These are phyloP conservation scores for Fusarium mundagurra DNA, from an alignment of 2,329 filamentous ascomycete genomes.

Conservation along the genomic window DNA sequence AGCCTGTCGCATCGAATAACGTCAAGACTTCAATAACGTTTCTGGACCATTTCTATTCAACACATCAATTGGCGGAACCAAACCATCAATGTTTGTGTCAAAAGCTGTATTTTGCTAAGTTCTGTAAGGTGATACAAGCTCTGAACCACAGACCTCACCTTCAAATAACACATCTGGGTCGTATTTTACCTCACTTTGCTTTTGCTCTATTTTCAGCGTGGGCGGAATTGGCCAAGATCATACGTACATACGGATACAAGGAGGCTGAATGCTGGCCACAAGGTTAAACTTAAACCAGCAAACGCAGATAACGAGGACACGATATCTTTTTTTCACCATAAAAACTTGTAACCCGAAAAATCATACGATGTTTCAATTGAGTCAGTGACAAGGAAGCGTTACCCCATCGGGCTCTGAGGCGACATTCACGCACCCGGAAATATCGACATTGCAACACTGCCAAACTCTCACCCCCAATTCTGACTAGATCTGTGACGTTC, in stretches of 20 bases:
- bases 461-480: neutral
- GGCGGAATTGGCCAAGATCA: neutral
- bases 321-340: neutral
- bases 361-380: neutral
- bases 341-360: neutral
- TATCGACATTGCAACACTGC: neutral
- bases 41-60: neutral
- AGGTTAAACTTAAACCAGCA: neutral
- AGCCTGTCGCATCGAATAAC: neutral
- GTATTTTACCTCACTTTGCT: neutral
- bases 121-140: neutral
- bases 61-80: neutral
- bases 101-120: neutral
- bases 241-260: fast-evolving
- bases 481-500: neutral
- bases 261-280: neutral
- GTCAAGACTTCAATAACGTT: neutral
- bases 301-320: neutral
- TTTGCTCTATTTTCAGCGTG: neutral
- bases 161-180: neutral
- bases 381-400: neutral
- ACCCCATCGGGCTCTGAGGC: neutral
- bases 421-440: neutral
- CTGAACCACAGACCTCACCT: neutral
- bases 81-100: neutral